phyloP scores from a whole-genome alignment of 2,329 filamentous ascomycete species.

The Penicillium psychrosexuale region DNA sequence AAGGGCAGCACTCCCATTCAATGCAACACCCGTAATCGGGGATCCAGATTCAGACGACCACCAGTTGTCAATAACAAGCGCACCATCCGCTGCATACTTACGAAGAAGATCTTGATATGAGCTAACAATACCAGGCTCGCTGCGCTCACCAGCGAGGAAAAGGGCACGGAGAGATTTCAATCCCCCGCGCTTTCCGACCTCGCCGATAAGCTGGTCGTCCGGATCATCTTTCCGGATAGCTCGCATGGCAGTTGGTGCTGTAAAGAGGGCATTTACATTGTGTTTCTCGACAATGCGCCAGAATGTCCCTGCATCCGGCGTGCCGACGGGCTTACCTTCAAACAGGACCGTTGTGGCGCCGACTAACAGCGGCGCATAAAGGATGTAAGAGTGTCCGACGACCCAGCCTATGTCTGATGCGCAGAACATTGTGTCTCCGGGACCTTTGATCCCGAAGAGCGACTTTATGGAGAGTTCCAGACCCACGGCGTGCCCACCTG shows the following conservation, averaged over 20 bases:
- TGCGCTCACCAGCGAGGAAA: constrained; percentile 85
- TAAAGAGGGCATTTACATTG: constrained; percentile 78
- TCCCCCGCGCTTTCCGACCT: constrained; percentile 64
- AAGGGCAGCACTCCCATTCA: constrained; percentile 60
- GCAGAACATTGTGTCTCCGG: constrained; percentile 77
- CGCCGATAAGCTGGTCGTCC: constrained; percentile 62
- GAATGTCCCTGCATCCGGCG: constrained; percentile 80
- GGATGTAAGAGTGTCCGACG: constrained; percentile 79
- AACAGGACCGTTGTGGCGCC: constrained; percentile 85
- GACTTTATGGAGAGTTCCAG: constrained; percentile 78
- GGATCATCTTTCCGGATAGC: constrained; percentile 86
- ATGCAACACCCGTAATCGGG: constrained; percentile 64
- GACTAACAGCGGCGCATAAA: constrained; percentile 81
- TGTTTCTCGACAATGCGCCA: constrained; percentile 86
- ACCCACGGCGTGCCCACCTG: constrained; percentile 82
- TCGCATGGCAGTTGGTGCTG: constrained; percentile 80
- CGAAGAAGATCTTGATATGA: constrained; percentile 74
- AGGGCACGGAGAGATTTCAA: constrained; percentile 69
- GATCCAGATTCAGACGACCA: constrained; percentile 70
- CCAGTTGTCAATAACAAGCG: constrained; percentile 68
- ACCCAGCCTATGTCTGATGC: constrained; percentile 92
- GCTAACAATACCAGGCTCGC: constrained; percentile 78
- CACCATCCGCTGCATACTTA: constrained; percentile 62
- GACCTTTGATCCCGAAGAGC: constrained; percentile 76
- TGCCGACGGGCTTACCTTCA: constrained; percentile 91